These are phyloP conservation scores for Carex pumila DNA, from an alignment of 176 grass and related monocot species.

Conservation along the genomic window DNA sequence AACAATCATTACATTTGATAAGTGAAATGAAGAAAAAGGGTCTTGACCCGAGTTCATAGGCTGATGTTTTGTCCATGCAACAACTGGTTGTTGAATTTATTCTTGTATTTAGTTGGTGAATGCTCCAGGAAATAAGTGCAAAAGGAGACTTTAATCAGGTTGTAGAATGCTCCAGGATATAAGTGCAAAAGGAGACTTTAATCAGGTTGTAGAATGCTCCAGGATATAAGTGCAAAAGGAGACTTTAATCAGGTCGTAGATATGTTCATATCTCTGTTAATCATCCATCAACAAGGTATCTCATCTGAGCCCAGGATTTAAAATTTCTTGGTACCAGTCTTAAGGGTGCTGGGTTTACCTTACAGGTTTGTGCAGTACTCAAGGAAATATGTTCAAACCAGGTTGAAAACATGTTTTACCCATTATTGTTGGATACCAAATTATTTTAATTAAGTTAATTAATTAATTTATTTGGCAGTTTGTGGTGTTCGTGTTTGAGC, in stretches of 20 bases:
- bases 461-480: background rate
- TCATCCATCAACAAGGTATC: background rate
- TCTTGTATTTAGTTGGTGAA: background rate
- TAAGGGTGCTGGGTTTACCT: background rate
- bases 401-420: background rate
- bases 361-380: background rate
- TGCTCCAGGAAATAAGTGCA: background rate
- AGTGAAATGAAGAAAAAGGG: conserved; percentile 55
- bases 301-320: background rate
- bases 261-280: background rate
- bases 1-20: conserved; percentile 49
- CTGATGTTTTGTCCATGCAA: conserved; percentile 20
- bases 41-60: conserved; percentile 33
- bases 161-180: too few species aligned
- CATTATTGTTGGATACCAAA: background rate
- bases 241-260: background rate
- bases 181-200: background rate
- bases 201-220: background rate
- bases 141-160: too few species aligned
- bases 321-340: background rate
- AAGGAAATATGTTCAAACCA: background rate
- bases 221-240: background rate
- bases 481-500: background rate
- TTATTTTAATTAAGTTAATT: background rate
- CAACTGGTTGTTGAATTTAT: conserved; percentile 18